Evolutionary conservation across 129 eudicot genomes (phyloP), one percentile per base, ranked within the genome.

Genomic region (Logfia minima): DNA sequence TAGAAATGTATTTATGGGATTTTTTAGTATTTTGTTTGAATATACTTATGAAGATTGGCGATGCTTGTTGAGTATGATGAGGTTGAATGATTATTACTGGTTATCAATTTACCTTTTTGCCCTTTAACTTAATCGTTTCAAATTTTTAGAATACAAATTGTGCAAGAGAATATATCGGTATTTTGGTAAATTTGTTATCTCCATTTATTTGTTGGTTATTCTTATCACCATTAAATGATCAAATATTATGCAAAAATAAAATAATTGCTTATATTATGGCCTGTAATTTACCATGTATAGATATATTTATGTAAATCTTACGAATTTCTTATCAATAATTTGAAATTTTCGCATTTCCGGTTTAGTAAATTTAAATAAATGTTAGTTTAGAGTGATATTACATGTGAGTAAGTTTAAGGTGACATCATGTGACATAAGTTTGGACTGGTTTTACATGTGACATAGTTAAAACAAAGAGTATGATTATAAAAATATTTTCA

Each of bases 201-300:
- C 58, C 19, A 67, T 67, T 81, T 75, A 74, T 81, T 4, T 75
- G 71, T 68, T 79, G 76, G 80, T 58, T 75, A 74, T 58, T 68
- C 45, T 48, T 75, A 81, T 68, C 80, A 81, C 80, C 84, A 68
- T 75, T 81, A 81, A 81, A 81, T 81, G 76, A 75, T 80, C 66
- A 74, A 66, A 74, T 80, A 74, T 74, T 68, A 81, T 75, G 71
- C 84, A 68, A 81, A 29, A 75, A 61, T 81, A 81, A 29, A 75
- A 61, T 81, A 75, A 52, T 71, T 72, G 83, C 51, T 78, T 78
- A 60, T 61, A 34, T 61, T 41, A 70, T 80, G 80, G 80, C 58
- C 56, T 81, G 63, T 31, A 67, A 80, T 68, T 74, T 75, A 66
- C 71, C 74, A 52, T 53, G n/a, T 66, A 39, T 73, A 56, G 48